phyloP scores from a whole-genome alignment of 2,329 filamentous ascomycete genomes.

The Diaporthe aspalathi region DNA sequence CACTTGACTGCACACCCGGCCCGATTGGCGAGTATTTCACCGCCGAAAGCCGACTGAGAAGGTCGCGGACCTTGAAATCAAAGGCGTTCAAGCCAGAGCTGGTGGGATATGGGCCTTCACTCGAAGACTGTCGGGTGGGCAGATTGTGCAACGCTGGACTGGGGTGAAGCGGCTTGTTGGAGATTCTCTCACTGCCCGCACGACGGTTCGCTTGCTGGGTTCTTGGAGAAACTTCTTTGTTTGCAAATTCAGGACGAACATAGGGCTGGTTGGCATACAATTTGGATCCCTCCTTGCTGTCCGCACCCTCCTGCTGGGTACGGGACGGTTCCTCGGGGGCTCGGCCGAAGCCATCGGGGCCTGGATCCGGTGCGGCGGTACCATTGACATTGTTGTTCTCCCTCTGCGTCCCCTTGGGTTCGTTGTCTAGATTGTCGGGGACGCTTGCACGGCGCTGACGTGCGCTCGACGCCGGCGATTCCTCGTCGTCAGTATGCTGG shows the following conservation, averaged over 20 bases:
- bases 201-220: constrained; percentile 33
- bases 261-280: constrained; percentile 37
- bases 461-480: constrained; percentile 37
- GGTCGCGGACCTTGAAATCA: constrained; percentile 41
- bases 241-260: constrained; percentile 20
- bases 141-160: constrained; percentile 18
- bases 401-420: constrained; percentile 38
- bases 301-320: constrained; percentile 1
- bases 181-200: constrained; percentile 32
- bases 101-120: constrained; percentile 43
- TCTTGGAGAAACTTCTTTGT: constrained; percentile 7
- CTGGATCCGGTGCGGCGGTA: constrained; percentile 24
- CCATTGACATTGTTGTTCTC: constrained; percentile 17
- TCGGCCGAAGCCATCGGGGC: constrained; percentile 36
- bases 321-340: constrained; percentile 27
- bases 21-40: constrained; percentile 25
- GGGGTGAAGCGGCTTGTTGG: constrained; percentile 22
- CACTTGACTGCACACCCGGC: constrained; percentile 19
- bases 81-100: constrained; percentile 40
- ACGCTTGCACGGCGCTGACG: constrained; percentile 50
- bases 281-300: constrained; percentile 34
- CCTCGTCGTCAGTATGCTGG: constrained; percentile 40
- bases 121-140: constrained; percentile 42
- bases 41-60: constrained; percentile 39
- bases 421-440: constrained; percentile 46